Conservation (phyloP, 176 grass and related monocot species). For the Oryza meyeriana region DNA sequence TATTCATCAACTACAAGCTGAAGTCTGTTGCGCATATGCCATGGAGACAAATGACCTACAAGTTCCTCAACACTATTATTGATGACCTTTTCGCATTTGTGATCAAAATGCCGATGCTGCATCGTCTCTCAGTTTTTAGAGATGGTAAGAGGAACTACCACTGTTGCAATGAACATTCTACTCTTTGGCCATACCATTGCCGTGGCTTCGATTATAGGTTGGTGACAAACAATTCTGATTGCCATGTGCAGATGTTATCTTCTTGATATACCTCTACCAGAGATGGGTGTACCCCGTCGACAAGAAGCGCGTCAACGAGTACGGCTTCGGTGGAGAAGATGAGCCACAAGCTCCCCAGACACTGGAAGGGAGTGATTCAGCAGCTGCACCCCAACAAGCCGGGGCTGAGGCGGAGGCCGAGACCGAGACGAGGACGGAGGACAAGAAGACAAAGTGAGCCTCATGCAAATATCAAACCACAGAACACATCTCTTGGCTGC, state of each 20-base stretch:
- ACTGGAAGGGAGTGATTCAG: conserved; percentile 46
- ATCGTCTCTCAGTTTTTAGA: conserved; percentile 97
- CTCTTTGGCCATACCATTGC: neutral
- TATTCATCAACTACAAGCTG: conserved; percentile 99
- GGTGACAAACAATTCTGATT: conserved; percentile 12
- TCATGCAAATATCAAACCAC: neutral
- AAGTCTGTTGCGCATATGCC: conserved; percentile 95
- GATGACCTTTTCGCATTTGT: conserved; percentile 99
- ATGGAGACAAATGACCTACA: conserved; percentile 99
- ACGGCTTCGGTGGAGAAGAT: conserved; percentile 87
- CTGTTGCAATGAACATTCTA: neutral
- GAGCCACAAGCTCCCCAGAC: conserved; percentile 42
- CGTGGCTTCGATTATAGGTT: neutral
- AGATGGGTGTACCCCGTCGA: conserved; percentile 97
- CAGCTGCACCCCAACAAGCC: conserved; percentile 19
- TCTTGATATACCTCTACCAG: conserved; percentile 99
- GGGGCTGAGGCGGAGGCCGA: conserved; percentile 18
- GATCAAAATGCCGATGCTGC: conserved; percentile 97
- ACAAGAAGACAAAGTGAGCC: conserved; percentile 75
- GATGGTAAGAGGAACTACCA: conserved; percentile 69
- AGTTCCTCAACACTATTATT: conserved; percentile 99
- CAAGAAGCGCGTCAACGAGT: conserved; percentile 92
- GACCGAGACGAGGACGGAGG: conserved; percentile 30
- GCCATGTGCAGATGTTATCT: conserved; percentile 76
- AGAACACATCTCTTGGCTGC: neutral